phyloP scores from a whole-genome alignment of 2,329 filamentous ascomycete genomes.

The Chrysoporthe cubensis region DNA sequence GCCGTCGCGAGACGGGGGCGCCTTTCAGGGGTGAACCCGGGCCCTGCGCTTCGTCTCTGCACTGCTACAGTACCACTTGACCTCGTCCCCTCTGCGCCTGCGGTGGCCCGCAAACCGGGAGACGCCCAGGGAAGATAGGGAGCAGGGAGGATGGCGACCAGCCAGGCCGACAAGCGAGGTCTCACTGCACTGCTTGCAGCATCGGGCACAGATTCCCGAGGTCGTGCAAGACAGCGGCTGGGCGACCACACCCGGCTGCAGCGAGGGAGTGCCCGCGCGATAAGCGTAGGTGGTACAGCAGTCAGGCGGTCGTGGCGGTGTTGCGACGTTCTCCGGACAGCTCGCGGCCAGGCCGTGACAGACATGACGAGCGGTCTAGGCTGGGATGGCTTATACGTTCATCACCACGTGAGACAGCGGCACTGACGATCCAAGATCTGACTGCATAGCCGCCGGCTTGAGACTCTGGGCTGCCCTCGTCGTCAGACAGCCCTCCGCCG shows the following conservation, averaged over 20 bases:
- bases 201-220: conserved; percentile 22
- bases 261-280: conserved; percentile 19
- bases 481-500: too few species aligned
- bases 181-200: conserved; percentile 17
- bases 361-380: conserved; percentile 7
- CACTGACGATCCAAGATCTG: background rate
- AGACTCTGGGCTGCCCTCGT: too few species aligned
- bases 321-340: background rate
- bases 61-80: background rate
- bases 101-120: background rate
- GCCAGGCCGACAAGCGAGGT: conserved; percentile 9
- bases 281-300: conserved; percentile 21
- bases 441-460: background rate
- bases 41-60: conserved; percentile 9
- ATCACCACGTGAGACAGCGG: conserved; percentile 22
- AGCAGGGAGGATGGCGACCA: background rate
- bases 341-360: too few species aligned
- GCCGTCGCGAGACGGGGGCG: conserved; percentile 4
- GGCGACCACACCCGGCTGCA: conserved; percentile 12
- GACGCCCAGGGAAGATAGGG: background rate
- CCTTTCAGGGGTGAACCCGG: conserved; percentile 13
- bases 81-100: background rate
- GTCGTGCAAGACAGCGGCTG: conserved; percentile 12
- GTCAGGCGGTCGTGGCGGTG: conserved; percentile 6
- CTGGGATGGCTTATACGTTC: conserved; percentile 5